Evolutionary conservation across 805 yeast species (phyloP).

Genomic region (Pichia paraexigua): DNA sequence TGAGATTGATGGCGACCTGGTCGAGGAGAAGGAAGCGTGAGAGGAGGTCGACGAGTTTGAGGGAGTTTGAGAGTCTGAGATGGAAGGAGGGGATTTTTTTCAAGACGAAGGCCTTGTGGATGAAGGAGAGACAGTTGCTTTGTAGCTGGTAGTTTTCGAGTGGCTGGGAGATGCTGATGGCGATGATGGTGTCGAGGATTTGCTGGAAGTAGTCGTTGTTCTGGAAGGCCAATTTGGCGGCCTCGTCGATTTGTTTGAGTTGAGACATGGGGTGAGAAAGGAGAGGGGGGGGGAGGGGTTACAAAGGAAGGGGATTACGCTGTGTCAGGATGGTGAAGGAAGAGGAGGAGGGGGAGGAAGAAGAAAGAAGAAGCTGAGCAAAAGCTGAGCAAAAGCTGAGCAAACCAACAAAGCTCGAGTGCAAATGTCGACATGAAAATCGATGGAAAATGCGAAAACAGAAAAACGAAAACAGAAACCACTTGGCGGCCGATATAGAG

Average conservation of each 20-base stretch:
- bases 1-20: slow-evolving; percentile 5
- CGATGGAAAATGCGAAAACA: too few relatives aligned
- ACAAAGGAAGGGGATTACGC: too few relatives aligned
- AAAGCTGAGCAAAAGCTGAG: too few relatives aligned
- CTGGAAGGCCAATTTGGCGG: slow-evolving; percentile 13
- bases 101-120: slow-evolving; percentile 20
- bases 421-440: too few relatives aligned
- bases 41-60: slow-evolving; percentile 19
- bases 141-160: slow-evolving; percentile 12
- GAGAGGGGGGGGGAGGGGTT: too few relatives aligned
- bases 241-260: slow-evolving; percentile 12
- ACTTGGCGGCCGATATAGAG: too few relatives aligned
- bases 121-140: slow-evolving; percentile 19
- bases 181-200: slow-evolving; percentile 12
- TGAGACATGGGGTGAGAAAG: not conserved
- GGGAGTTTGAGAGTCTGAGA: slow-evolving; percentile 13
- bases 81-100: slow-evolving; percentile 17
- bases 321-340: too few relatives aligned
- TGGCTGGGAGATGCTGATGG: slow-evolving; percentile 13
- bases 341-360: too few relatives aligned
- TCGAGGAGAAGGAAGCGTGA: slow-evolving; percentile 17
- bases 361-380: too few relatives aligned
- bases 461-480: too few relatives aligned
- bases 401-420: too few relatives aligned
- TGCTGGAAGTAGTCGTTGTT: slow-evolving; percentile 12